Conservation (phyloP, 2,329 filamentous ascomycete genomes). For the Nannizziopsis barbatae region DNA sequence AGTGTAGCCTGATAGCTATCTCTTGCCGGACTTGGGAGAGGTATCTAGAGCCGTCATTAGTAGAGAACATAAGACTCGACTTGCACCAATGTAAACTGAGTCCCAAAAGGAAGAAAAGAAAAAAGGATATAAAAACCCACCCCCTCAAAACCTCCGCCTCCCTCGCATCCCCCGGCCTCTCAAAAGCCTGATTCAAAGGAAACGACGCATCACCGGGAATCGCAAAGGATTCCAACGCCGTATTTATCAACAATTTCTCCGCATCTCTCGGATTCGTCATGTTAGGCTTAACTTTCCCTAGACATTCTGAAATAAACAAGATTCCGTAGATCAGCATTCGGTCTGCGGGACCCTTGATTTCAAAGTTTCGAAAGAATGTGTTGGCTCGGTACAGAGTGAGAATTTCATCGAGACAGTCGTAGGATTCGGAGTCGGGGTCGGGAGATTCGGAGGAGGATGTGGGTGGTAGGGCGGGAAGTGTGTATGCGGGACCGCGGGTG, state of each 20-base stretch:
- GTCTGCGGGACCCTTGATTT: constrained; percentile 93
- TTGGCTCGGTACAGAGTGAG: constrained; percentile 90
- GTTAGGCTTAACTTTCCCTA: constrained; percentile 71
- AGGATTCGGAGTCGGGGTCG: constrained; percentile 81
- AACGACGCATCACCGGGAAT: constrained; percentile 89
- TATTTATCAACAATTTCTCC: constrained; percentile 65
- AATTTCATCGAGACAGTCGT: constrained; percentile 93
- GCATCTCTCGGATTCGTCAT: constrained; percentile 52
- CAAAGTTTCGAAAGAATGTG: constrained; percentile 98
- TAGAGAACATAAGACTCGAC: neutral
- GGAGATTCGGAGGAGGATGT: constrained; percentile 42
- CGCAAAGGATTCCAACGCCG: constrained; percentile 88
- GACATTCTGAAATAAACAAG: constrained; percentile 80
- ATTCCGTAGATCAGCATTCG: constrained; percentile 93
- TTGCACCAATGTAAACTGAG: too few species aligned
- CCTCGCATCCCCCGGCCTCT: constrained; percentile 73
- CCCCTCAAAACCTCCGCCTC: constrained; percentile 79
- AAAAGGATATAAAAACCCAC: constrained; percentile 40
- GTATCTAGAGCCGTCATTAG: constrained; percentile 25
- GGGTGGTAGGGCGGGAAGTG: constrained; percentile 55
- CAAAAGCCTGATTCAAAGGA: constrained; percentile 93
- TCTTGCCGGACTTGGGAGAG: constrained; percentile 89
- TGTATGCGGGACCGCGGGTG: constrained; percentile 88
- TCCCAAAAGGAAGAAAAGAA: neutral
- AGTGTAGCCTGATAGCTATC: constrained; percentile 68